A percentile compares a stretch with the other conserved stretches of the same genome.
Evolutionary conservation across 2,329 filamentous ascomycete genomes (phyloP).

Genomic region (Neonectria hederae): DNA sequence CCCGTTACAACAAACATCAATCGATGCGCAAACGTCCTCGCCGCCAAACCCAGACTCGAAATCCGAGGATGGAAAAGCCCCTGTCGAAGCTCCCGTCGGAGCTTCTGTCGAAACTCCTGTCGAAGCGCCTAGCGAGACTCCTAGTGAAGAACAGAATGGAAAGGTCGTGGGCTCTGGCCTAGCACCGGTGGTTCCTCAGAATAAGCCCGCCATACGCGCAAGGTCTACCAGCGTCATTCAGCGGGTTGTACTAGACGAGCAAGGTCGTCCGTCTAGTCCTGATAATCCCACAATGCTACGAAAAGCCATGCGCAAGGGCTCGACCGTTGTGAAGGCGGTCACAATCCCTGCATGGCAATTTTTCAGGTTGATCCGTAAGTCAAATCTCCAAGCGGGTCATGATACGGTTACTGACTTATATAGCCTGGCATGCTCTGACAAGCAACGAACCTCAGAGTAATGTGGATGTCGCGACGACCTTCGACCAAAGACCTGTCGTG

Average conservation of each 20-base stretch:
- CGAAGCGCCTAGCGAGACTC: slow-evolving; percentile 8
- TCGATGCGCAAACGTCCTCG: slow-evolving; percentile 25
- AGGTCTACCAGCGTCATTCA: slow-evolving; percentile 70
- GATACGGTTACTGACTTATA: slow-evolving; percentile 46
- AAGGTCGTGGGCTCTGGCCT: not conserved
- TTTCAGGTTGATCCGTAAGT: slow-evolving; percentile 88
- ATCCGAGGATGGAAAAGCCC: slow-evolving; percentile 17
- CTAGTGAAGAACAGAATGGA: not conserved
- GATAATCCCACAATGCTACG: slow-evolving; percentile 55
- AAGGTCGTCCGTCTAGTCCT: slow-evolving; percentile 55
- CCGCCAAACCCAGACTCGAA: slow-evolving; percentile 9
- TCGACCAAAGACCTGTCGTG: slow-evolving; percentile 84
- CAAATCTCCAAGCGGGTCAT: slow-evolving; percentile 1
- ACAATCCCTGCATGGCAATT: slow-evolving; percentile 98
- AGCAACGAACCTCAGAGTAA: slow-evolving; percentile 68
- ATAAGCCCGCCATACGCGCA: slow-evolving; percentile 50
- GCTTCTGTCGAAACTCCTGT: not conserved
- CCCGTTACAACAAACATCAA: slow-evolving; percentile 35
- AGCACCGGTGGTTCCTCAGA: slow-evolving; percentile 36
- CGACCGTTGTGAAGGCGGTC: slow-evolving; percentile 77
- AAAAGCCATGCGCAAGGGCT: slow-evolving; percentile 56
- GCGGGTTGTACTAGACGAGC: slow-evolving; percentile 63
- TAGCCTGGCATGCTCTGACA: slow-evolving; percentile 83
- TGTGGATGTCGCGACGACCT: slow-evolving; percentile 87
- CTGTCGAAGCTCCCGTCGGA: slow-evolving; percentile 9